Percentiles rank a stretch among this genome's conserved stretches.
phyloP scores from a whole-genome alignment of 2,329 filamentous ascomycete species.

The Colletotrichum liriopes region DNA sequence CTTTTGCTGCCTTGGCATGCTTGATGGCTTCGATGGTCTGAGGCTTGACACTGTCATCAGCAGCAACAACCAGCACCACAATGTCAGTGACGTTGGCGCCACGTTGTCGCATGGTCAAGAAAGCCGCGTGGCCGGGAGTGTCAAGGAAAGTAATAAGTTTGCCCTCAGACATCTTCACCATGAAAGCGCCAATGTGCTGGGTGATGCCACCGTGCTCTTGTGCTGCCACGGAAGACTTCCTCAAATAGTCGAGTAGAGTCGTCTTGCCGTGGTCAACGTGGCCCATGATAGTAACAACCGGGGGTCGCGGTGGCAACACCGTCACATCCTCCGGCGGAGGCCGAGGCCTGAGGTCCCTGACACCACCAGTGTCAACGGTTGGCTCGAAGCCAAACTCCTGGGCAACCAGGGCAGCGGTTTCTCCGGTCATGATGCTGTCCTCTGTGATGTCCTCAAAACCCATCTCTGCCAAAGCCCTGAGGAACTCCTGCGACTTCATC shows the following conservation, averaged over 20 bases:
- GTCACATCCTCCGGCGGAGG: slow-evolving; percentile 79
- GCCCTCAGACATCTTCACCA: slow-evolving; percentile 87
- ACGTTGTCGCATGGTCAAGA: slow-evolving; percentile 94
- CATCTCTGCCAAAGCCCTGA: slow-evolving; percentile 83
- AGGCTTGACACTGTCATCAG: slow-evolving; percentile 97
- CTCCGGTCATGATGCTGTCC: slow-evolving; percentile 90
- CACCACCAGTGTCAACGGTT: slow-evolving; percentile 77
- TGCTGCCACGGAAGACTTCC: slow-evolving; percentile 92
- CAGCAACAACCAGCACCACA: slow-evolving; percentile 94
- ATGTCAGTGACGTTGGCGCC: slow-evolving; percentile 98
- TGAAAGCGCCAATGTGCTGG: slow-evolving; percentile 98
- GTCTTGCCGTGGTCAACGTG: slow-evolving; percentile 99
- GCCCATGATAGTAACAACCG: slow-evolving; percentile 99
- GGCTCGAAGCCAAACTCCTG: slow-evolving; percentile 95
- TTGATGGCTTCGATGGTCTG: slow-evolving; percentile 97
- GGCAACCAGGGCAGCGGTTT: slow-evolving; percentile 91
- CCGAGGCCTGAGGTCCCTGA: slow-evolving; percentile 79
- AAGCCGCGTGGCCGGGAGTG: slow-evolving; percentile 96
- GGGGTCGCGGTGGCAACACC: slow-evolving; percentile 81
- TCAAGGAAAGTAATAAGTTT: slow-evolving; percentile 97
- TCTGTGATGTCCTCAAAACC: slow-evolving; percentile 89
- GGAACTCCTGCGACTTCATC: slow-evolving; percentile 79
- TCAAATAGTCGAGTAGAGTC: slow-evolving; percentile 92
- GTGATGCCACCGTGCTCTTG: slow-evolving; percentile 97
- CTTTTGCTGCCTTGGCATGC: slow-evolving; percentile 87